phyloP scores from a whole-genome alignment of 495 filamentous ascomycete genomes.

The Glutinoglossum americanum region DNA sequence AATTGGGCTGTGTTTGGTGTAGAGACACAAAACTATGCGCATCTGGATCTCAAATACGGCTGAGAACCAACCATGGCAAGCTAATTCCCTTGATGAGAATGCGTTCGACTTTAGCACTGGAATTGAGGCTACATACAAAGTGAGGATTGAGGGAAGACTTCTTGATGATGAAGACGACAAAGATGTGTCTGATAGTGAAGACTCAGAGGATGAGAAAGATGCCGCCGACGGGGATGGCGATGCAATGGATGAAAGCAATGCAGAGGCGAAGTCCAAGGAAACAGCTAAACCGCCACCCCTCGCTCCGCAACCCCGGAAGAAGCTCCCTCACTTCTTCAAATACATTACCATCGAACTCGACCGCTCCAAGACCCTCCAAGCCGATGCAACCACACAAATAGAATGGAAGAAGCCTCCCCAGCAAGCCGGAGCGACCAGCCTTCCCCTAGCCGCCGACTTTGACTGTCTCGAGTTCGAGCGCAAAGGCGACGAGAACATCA shows the following conservation, averaged over 20 bases:
- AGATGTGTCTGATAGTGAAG: conserved; percentile 16
- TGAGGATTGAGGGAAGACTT: conserved; percentile 84
- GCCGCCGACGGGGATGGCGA: conserved; percentile 15
- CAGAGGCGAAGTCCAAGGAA: conserved; percentile 22
- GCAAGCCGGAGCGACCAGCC: conserved; percentile 25
- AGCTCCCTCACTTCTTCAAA: conserved; percentile 93
- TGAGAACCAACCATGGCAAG: conserved; percentile 89
- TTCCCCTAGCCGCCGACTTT: conserved; percentile 44
- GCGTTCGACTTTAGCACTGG: conserved; percentile 54
- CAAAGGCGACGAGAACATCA: conserved; percentile 76
- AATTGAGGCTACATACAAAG: conserved; percentile 52
- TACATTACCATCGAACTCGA: conserved; percentile 75
- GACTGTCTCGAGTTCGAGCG: conserved; percentile 83
- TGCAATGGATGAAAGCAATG: conserved; percentile 17
- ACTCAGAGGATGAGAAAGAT: conserved; percentile 26
- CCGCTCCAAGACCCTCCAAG: conserved; percentile 28
- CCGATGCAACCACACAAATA: conserved; percentile 36
- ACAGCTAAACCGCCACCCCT: conserved; percentile 16
- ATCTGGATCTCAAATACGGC: conserved; percentile 94
- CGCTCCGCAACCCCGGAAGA: conserved; percentile 23
- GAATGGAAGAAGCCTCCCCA: conserved; percentile 54
- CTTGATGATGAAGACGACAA: conserved; percentile 43
- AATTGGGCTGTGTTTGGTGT: neutral
- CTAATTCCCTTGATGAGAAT: conserved; percentile 35
- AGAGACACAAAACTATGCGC: conserved; percentile 64